Conservation (phyloP, 1,284 basidiomycete species). For the Fistulina hepatica region DNA sequence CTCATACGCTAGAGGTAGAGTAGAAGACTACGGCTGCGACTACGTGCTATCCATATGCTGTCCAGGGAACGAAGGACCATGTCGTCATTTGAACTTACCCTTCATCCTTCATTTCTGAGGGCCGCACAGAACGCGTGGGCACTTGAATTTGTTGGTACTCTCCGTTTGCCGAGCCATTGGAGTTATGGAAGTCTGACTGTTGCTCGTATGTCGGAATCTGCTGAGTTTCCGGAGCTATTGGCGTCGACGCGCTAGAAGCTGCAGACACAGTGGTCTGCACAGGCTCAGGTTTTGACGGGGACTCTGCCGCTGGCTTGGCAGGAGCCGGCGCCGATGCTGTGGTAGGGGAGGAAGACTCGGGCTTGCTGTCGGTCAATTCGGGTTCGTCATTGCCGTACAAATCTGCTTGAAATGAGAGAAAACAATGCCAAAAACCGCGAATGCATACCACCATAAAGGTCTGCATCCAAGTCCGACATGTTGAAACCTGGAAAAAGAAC, state of each 20-base stretch:
- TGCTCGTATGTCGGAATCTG: conserved; percentile 71
- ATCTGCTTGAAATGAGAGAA: conserved; percentile 32
- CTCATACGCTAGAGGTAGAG: conserved; percentile 59
- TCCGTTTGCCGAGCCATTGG: conserved; percentile 26
- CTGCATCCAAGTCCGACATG: conserved; percentile 74
- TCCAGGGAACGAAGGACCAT: conserved; percentile 19
- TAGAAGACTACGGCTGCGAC: conserved; percentile 23
- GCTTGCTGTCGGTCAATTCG: conserved; percentile 43
- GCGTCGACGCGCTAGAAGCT: conserved; percentile 13
- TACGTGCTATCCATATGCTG: conserved; percentile 22
- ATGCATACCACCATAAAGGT: conserved; percentile 69
- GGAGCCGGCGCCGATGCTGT: conserved; percentile 11
- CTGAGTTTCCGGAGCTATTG: conserved; percentile 34
- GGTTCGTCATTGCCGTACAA: conserved; percentile 70
- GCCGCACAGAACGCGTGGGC: conserved; percentile 62
- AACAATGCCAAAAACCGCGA: conserved; percentile 1
- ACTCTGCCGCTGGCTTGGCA: conserved; percentile 20
- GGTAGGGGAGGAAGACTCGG: not conserved
- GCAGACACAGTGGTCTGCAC: conserved; percentile 20
- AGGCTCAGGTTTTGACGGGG: conserved; percentile 21
- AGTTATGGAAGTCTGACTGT: conserved; percentile 31
- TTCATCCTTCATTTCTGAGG: conserved; percentile 97
- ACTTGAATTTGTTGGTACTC: conserved; percentile 35
- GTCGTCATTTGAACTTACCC: conserved; percentile 58
- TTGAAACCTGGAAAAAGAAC: conserved; percentile 27